Evolutionary conservation across 352 stramenopile species (phyloP).

Genomic region (Phytophthora vignae): DNA sequence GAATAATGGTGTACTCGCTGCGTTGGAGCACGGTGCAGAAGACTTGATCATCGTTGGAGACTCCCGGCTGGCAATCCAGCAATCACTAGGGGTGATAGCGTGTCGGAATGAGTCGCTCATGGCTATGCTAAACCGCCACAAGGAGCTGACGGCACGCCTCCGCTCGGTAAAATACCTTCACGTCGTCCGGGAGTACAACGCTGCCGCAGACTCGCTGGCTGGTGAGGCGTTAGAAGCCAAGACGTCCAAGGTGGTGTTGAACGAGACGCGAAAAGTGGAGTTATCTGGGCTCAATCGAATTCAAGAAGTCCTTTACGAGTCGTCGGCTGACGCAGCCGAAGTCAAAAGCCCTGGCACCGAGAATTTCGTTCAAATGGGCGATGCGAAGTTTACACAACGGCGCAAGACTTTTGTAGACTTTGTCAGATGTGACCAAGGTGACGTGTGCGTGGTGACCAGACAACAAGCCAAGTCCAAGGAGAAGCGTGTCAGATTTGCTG

Average conservation of each 20-base stretch:
- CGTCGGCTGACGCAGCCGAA: not conserved
- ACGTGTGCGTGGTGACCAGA: not conserved
- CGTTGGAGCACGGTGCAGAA: not conserved
- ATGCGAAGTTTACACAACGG: not conserved
- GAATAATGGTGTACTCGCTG: not conserved
- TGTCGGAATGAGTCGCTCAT: slow-evolving; percentile 14
- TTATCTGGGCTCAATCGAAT: not conserved
- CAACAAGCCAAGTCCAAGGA: too few species aligned
- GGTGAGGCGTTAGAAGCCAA: not conserved
- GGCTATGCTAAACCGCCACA: slow-evolving; percentile 1
- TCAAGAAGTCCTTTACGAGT: not conserved
- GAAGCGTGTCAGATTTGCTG: slow-evolving; percentile 1
- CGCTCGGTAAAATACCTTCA: slow-evolving; percentile 6
- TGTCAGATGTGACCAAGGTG: not conserved
- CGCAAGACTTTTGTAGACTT: not conserved
- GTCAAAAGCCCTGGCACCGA: not conserved
- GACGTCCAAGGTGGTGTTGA: not conserved
- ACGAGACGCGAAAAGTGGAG: not conserved
- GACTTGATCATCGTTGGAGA: slow-evolving; percentile 12
- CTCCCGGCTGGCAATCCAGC: slow-evolving; percentile 17
- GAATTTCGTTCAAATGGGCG: not conserved
- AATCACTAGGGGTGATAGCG: slow-evolving; percentile 20
- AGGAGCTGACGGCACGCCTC: slow-evolving; percentile 3
- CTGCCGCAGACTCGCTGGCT: slow-evolving; percentile 1
- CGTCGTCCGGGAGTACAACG: slow-evolving; percentile 1